Evolutionary conservation across 768 basidiomycete genomes (phyloP).

Genomic region (Clitopilus passeckerianus): DNA sequence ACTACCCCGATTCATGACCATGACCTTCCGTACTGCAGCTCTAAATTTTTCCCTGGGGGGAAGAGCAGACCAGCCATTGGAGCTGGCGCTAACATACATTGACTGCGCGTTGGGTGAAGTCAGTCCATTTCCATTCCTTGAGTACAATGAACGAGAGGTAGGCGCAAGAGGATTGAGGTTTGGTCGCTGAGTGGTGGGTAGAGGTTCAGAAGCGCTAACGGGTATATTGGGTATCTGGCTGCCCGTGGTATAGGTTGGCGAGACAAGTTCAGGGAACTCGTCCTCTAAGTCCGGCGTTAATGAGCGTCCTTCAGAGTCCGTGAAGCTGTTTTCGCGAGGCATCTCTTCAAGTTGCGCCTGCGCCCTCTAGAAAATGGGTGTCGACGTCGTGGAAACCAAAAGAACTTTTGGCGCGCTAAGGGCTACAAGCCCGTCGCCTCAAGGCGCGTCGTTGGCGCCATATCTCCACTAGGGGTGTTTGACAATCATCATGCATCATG

Average conservation of each 20-base stretch:
- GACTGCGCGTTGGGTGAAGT: not conserved
- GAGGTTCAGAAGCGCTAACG: not conserved
- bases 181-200: not conserved
- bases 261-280: conserved; percentile 6
- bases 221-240: not conserved
- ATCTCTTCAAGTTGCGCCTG: conserved; percentile 24
- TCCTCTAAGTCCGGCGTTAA: conserved; percentile 63
- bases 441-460: not conserved
- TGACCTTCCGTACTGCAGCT: conserved; percentile 53
- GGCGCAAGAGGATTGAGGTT: not conserved
- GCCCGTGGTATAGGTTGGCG: conserved; percentile 11
- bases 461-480: not conserved
- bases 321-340: conserved; percentile 66
- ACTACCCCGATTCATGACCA: conserved; percentile 55
- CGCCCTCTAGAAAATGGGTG: not conserved
- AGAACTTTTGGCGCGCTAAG: not conserved
- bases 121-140: not conserved
- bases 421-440: not conserved
- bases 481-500: not conserved
- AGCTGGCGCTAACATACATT: not conserved
- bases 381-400: not conserved
- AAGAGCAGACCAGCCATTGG: conserved; percentile 9
- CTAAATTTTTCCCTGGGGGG: conserved; percentile 51
- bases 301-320: conserved; percentile 61
- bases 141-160: not conserved